A percentile compares a stretch with the other conserved stretches of the same genome.
Evolutionary conservation across 495 filamentous ascomycete species (phyloP).

Genomic region (Podospora tetraspora): DNA sequence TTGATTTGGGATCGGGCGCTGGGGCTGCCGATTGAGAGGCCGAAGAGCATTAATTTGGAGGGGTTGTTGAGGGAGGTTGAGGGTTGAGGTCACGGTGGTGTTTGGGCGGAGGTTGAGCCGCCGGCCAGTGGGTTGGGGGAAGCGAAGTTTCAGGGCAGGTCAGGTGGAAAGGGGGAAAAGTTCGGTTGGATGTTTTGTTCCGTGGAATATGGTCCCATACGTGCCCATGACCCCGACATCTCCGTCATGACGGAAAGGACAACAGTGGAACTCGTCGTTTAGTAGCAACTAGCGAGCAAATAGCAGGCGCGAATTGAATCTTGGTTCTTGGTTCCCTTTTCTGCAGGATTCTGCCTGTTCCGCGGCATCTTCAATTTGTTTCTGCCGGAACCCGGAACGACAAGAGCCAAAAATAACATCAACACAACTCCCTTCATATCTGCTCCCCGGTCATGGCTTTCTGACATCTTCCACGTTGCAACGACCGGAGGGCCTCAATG

Average conservation of each 20-base stretch:
- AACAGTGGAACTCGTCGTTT: background rate
- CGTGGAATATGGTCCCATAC: background rate
- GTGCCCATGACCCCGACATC: background rate
- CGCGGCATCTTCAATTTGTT: background rate
- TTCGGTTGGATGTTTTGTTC: background rate
- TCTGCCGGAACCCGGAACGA: background rate
- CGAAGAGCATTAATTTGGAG: constrained; percentile 91
- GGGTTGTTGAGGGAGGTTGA: constrained; percentile 63
- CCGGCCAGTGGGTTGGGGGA: background rate
- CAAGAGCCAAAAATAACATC: background rate
- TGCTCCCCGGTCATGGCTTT: background rate
- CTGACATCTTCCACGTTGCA: background rate
- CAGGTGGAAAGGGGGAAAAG: background rate
- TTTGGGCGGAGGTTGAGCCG: background rate
- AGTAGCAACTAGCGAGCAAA: background rate
- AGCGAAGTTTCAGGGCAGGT: background rate
- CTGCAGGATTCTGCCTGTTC: background rate
- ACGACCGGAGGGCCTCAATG: background rate
- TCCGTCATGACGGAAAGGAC: background rate
- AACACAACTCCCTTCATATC: background rate
- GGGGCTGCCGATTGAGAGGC: constrained; percentile 94
- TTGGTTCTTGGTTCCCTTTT: background rate
- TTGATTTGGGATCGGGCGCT: constrained; percentile 94
- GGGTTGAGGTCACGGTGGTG: constrained; percentile 2
- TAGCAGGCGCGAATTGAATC: background rate